Evolutionary conservation across 257 asterid genomes (phyloP).

Genomic region (Scutellaria baicalensis): DNA sequence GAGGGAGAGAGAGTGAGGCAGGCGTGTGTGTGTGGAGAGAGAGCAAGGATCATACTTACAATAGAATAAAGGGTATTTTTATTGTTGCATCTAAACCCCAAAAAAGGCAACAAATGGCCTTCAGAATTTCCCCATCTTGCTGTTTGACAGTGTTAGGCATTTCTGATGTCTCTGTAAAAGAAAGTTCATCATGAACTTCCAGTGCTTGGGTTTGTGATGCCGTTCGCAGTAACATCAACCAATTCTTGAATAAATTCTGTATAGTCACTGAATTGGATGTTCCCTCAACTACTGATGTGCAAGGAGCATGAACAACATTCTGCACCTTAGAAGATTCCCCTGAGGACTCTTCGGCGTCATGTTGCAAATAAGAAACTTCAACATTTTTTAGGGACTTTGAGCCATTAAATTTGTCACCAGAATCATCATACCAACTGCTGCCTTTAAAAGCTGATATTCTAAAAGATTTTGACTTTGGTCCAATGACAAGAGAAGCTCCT

Average conservation of each 20-base stretch:
- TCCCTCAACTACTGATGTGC: constrained; percentile 30
- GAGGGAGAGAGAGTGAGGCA: not conserved
- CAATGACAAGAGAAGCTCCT: constrained; percentile 33
- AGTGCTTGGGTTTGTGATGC: constrained; percentile 28
- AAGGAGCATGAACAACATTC: constrained; percentile 37
- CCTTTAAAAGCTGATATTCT: constrained; percentile 64
- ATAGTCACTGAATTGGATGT: constrained; percentile 36
- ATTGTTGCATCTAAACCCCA: constrained; percentile 51
- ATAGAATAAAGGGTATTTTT: constrained; percentile 49
- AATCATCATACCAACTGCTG: constrained; percentile 35
- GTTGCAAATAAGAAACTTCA: constrained; percentile 47
- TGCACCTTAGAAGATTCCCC: constrained; percentile 45
- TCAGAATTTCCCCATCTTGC: constrained; percentile 22
- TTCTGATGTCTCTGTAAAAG: constrained; percentile 26
- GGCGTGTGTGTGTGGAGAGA: not conserved
- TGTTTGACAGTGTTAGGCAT: constrained; percentile 15
- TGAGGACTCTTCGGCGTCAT: constrained; percentile 36
- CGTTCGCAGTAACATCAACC: constrained; percentile 47
- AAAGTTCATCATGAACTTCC: constrained; percentile 33
- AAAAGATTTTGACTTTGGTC: constrained; percentile 35
- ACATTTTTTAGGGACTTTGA: constrained; percentile 43
- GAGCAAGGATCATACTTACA: constrained; percentile 44
- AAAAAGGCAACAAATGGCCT: constrained; percentile 40
- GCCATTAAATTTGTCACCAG: constrained; percentile 39
- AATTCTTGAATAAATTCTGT: constrained; percentile 48